Evolutionary conservation across 2,329 filamentous ascomycete species (phyloP).

Genomic region (Daldinia sp.): DNA sequence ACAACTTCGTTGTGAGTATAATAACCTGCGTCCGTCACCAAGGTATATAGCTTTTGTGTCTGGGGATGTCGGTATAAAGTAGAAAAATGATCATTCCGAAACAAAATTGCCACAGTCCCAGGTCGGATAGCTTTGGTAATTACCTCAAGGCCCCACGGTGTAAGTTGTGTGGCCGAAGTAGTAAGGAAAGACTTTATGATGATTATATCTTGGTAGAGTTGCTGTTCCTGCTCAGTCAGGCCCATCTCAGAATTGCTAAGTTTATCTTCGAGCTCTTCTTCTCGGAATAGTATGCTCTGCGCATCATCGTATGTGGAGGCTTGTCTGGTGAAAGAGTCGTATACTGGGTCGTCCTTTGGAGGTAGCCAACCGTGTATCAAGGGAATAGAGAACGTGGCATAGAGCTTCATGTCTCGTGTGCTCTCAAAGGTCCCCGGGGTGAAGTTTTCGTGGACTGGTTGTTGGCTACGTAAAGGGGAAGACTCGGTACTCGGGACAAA

Average conservation of each 20-base stretch:
- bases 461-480: constrained; percentile 61
- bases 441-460: constrained; percentile 56
- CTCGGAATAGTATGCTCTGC: constrained; percentile 85
- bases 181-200: constrained; percentile 85
- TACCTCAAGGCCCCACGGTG: constrained; percentile 78
- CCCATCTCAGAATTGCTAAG: constrained; percentile 65
- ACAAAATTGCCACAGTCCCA: constrained; percentile 87
- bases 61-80: constrained; percentile 90
- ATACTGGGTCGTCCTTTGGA: constrained; percentile 69
- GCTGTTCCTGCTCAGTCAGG: constrained; percentile 76
- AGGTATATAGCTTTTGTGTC: constrained; percentile 76
- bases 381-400: constrained; percentile 86
- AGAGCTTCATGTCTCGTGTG: constrained; percentile 88
- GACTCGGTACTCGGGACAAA: constrained; percentile 71
- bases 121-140: constrained; percentile 75
- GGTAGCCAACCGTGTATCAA: constrained; percentile 95
- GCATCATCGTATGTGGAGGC: constrained; percentile 91
- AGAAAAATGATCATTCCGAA: constrained; percentile 97
- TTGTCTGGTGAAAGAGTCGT: constrained; percentile 74
- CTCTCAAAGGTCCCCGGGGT: constrained; percentile 82
- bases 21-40: constrained; percentile 95
- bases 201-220: constrained; percentile 81
- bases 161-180: constrained; percentile 85
- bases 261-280: constrained; percentile 88
- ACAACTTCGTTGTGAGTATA: constrained; percentile 88